Conservation (phyloP, 164 flowering plant genomes). For the Umbellularia californica region DNA sequence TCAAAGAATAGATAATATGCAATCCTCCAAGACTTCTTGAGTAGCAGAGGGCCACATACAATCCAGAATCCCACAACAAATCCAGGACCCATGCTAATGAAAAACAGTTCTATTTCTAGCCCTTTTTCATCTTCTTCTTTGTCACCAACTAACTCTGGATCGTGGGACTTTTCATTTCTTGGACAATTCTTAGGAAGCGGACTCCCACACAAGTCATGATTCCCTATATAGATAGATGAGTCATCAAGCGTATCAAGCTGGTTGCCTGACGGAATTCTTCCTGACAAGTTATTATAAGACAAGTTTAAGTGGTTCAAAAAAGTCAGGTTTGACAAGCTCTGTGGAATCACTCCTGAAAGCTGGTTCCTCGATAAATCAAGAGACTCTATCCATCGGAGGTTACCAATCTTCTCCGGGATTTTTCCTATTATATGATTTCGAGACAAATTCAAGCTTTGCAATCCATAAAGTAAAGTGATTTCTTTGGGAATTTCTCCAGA, state of each 20-base stretch:
- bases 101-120: neutral
- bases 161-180: neutral
- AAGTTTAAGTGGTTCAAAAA: constrained; percentile 28
- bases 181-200: constrained; percentile 17
- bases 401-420: constrained; percentile 31
- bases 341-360: constrained; percentile 42
- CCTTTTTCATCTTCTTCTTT: neutral
- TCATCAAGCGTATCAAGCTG: constrained; percentile 32
- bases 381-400: constrained; percentile 19
- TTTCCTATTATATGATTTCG: constrained; percentile 30
- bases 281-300: constrained; percentile 41
- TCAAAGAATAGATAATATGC: neutral
- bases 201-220: constrained; percentile 37
- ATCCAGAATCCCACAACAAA: constrained; percentile 3
- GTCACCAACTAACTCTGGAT: neutral
- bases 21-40: constrained; percentile 4
- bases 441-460: constrained; percentile 37
- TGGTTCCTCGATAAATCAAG: constrained; percentile 44
- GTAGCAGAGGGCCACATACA: neutral
- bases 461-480: constrained; percentile 17
- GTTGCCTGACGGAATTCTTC: constrained; percentile 27
- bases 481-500: constrained; percentile 28
- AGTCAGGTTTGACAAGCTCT: constrained; percentile 26
- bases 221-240: constrained; percentile 26
- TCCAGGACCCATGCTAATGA: neutral